Percentiles rank a stretch among this genome's conserved stretches.
These are phyloP conservation scores for Rhodomyrtus tomentosa DNA, from an alignment of 345 rosid species.

Conservation along the genomic window DNA sequence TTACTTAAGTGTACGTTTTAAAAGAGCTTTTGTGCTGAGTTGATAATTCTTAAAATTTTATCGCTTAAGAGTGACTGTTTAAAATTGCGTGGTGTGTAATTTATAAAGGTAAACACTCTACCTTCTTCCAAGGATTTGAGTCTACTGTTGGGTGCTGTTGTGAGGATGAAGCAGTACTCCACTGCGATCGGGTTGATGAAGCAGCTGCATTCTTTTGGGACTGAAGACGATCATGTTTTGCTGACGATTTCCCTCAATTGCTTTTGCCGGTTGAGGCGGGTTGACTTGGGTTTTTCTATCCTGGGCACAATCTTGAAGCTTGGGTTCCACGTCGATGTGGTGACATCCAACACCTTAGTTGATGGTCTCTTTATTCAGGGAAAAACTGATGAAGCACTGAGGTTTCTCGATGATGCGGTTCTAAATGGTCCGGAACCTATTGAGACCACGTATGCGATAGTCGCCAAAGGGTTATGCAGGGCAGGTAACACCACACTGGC, in stretches of 20 bases:
- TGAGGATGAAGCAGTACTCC: background rate
- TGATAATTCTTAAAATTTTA: too few species aligned
- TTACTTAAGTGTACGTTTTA: too few species aligned
- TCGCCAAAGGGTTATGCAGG: too few species aligned
- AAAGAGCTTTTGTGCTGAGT: too few species aligned
- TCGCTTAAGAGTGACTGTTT: too few species aligned
- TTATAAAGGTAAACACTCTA: background rate
- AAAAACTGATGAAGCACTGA: background rate
- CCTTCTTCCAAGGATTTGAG: background rate
- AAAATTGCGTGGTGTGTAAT: too few species aligned
- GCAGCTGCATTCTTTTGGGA: background rate
- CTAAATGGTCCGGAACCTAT: background rate
- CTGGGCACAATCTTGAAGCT: background rate
- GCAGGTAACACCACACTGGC: background rate
- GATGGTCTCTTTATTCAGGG: background rate
- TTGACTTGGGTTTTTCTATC: background rate
- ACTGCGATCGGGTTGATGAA: background rate
- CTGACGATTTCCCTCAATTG: background rate
- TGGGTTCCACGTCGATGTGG: background rate
- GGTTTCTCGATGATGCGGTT: background rate
- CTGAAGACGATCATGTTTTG: background rate
- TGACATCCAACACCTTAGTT: background rate
- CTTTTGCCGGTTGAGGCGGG: background rate
- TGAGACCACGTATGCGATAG: too few species aligned
- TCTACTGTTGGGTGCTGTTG: background rate